A percentile compares a stretch with the other conserved stretches of the same genome.
These are phyloP conservation scores for Aspergillus homomorphus DNA, from an alignment of 495 filamentous ascomycete species.

Conservation along the genomic window DNA sequence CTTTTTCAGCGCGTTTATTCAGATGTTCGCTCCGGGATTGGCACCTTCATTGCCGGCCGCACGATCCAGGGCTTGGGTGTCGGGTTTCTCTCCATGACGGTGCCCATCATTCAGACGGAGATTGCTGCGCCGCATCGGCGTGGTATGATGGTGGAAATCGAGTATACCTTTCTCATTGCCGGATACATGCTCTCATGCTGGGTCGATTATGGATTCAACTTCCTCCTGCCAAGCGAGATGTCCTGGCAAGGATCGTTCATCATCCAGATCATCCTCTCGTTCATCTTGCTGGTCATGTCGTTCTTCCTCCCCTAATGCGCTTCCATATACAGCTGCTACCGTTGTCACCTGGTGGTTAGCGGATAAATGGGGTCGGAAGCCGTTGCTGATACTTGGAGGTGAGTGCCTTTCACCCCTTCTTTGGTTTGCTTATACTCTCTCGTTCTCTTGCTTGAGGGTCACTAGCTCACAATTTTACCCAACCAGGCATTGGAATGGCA, in stretches of 20 bases:
- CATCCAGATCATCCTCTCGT: conserved; percentile 29
- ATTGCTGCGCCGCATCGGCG: conserved; percentile 26
- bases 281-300: conserved; percentile 26
- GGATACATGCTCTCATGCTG: conserved; percentile 34
- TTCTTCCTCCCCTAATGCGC: conserved; percentile 29
- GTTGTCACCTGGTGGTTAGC: conserved; percentile 28
- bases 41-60: conserved; percentile 28
- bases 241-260: conserved; percentile 33
- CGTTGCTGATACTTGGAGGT: conserved; percentile 33
- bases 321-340: conserved; percentile 34
- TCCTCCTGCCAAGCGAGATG: conserved; percentile 23
- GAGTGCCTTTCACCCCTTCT: too few species aligned
- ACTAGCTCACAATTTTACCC: not conserved
- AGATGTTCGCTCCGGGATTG: conserved; percentile 30
- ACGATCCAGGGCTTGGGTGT: conserved; percentile 28
- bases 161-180: conserved; percentile 29
- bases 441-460: not conserved
- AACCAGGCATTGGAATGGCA: conserved; percentile 24
- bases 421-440: too few species aligned
- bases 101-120: conserved; percentile 31
- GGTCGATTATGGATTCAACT: conserved; percentile 33
- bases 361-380: conserved; percentile 41
- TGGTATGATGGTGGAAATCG: conserved; percentile 32
- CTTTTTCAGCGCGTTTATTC: conserved; percentile 32
- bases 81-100: conserved; percentile 30